These are phyloP conservation scores for Sisymbrium altissimum DNA, from an alignment of 345 rosid genomes.

Conservation along the genomic window DNA sequence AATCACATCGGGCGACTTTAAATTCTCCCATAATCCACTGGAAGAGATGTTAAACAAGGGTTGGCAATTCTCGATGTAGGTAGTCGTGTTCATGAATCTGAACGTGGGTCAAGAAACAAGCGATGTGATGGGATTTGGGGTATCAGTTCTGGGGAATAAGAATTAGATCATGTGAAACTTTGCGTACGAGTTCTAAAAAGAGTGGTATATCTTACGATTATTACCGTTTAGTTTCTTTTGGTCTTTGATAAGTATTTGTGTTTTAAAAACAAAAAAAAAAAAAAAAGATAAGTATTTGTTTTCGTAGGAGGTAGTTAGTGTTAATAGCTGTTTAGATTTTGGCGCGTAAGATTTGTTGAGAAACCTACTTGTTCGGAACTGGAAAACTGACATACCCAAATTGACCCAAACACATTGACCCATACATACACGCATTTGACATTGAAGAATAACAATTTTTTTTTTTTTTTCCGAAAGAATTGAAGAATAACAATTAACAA, in stretches of 20 bases:
- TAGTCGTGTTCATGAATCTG: neutral
- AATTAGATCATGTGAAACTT: neutral
- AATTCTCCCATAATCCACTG: slow-evolving; percentile 9
- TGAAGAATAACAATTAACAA: no score
- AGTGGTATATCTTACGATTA: neutral
- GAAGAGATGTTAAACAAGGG: slow-evolving; percentile 10
- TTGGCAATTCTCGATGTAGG: neutral
- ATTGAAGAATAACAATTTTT: neutral
- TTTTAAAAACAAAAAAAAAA: no score
- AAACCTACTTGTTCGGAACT: neutral
- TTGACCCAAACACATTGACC: neutral
- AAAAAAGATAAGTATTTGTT: neutral
- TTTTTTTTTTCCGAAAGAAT: no score
- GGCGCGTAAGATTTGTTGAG: neutral
- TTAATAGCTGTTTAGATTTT: neutral
- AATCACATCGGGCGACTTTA: neutral
- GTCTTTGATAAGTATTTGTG: neutral
- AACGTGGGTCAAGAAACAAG: neutral
- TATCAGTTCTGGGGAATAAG: neutral
- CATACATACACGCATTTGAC: neutral
- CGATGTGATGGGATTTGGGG: neutral
- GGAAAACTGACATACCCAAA: neutral
- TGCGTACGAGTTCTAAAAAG: neutral
- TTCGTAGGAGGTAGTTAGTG: neutral
- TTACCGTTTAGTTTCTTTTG: neutral